phyloP scores from a whole-genome alignment of 1,284 basidiomycete genomes.

The Pseudozyma thailandica region DNA sequence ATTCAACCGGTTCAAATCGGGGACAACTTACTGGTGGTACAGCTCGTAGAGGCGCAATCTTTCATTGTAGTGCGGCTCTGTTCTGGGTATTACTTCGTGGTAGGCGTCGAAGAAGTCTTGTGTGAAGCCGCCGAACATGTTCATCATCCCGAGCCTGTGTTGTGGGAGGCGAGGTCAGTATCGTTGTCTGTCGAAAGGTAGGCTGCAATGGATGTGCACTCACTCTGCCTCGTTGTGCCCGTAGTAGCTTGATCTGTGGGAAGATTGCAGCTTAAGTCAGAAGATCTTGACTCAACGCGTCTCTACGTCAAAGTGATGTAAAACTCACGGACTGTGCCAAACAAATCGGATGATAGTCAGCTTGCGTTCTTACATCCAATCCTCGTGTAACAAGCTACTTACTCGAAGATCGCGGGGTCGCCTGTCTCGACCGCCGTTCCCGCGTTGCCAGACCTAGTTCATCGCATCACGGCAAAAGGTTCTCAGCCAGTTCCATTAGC shows the following conservation, averaged over 20 bases:
- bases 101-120: conserved; percentile 48
- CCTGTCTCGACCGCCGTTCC: conserved; percentile 25
- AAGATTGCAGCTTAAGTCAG: not conserved
- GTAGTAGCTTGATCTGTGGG: conserved; percentile 42
- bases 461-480: not conserved
- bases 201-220: not conserved
- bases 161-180: not conserved
- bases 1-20: not conserved
- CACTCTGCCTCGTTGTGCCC: conserved; percentile 50
- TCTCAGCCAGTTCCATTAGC: no score
- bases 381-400: no score
- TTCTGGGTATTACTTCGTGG: conserved; percentile 27
- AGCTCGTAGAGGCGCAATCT: conserved; percentile 37
- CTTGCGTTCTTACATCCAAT: no score
- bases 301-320: not conserved
- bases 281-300: no score
- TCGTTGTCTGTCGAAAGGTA: no score
- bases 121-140: conserved; percentile 49
- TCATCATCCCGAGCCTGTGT: conserved; percentile 44
- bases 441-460: conserved; percentile 37
- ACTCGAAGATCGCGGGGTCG: conserved; percentile 43
- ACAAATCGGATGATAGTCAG: not conserved
- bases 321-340: conserved; percentile 21
- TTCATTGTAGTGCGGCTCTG: conserved; percentile 34
- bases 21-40: conserved; percentile 40